Percentiles rank a stretch among this genome's conserved stretches.
Evolutionary conservation across 176 grass and related monocot species (phyloP).

Genomic region (Pontederia paniculata): DNA sequence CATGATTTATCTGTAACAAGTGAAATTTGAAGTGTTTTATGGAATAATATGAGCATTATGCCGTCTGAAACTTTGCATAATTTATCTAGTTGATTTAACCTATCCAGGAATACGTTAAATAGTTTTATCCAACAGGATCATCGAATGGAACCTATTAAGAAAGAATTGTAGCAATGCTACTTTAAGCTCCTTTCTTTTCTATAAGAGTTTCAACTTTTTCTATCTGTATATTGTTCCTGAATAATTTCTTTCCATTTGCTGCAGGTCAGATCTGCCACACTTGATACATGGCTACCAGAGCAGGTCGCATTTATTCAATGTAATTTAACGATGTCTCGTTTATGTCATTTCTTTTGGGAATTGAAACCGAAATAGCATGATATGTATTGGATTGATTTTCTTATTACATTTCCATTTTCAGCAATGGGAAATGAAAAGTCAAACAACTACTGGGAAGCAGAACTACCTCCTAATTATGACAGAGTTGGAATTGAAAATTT

Average conservation of each 20-base stretch:
- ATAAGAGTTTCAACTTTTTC: constrained; percentile 8
- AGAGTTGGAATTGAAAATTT: constrained; percentile 97
- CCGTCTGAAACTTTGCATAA: no score
- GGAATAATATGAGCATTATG: no score
- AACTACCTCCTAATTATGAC: constrained; percentile 91
- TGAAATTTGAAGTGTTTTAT: no score
- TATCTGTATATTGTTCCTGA: neutral
- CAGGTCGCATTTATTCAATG: constrained; percentile 97
- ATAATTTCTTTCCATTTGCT: neutral
- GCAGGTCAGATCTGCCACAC: constrained; percentile 84
- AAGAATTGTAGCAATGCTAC: no score
- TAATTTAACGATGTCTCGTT: constrained; percentile 9
- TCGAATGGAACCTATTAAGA: no score
- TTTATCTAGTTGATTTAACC: no score
- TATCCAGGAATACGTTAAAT: no score
- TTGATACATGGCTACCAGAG: constrained; percentile 95
- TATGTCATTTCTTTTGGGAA: no score
- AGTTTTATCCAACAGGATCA: no score
- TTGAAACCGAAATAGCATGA: no score
- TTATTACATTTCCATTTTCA: constrained; percentile 3
- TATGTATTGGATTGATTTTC: neutral
- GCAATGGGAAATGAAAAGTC: constrained; percentile 96
- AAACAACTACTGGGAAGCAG: constrained; percentile 88
- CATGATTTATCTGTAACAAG: no score
- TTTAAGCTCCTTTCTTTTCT: neutral